phyloP scores from a whole-genome alignment of 164 flowering plant species.

The Magnolia changhungtana region DNA sequence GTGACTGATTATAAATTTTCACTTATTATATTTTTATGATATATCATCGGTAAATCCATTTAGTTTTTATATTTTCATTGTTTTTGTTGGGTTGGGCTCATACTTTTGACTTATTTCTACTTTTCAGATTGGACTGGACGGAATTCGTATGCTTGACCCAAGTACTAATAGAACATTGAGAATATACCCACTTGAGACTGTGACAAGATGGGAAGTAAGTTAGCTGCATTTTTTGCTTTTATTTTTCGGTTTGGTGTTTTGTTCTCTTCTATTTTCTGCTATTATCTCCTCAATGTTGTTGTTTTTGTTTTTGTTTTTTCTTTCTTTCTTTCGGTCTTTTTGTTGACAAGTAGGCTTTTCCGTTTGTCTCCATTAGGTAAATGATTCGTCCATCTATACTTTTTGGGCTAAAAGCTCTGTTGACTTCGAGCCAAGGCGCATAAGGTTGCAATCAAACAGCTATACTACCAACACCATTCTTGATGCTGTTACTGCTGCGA shows the following conservation, averaged over 20 bases:
- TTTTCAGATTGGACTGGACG: slow-evolving; percentile 89
- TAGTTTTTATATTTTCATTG: too few species aligned
- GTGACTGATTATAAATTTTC: too few species aligned
- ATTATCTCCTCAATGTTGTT: not conserved
- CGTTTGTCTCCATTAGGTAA: slow-evolving; percentile 32
- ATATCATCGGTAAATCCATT: too few species aligned
- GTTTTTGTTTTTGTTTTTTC: slow-evolving; percentile 10
- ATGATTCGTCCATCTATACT: slow-evolving; percentile 66
- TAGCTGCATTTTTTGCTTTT: not conserved
- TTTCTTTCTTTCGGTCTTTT: too few species aligned
- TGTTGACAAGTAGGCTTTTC: too few species aligned
- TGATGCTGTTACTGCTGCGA: slow-evolving; percentile 91
- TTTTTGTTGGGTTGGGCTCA: too few species aligned
- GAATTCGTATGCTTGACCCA: slow-evolving; percentile 96
- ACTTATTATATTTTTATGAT: too few species aligned
- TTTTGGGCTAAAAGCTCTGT: slow-evolving; percentile 96
- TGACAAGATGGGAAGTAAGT: slow-evolving; percentile 91
- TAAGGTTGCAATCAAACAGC: slow-evolving; percentile 87
- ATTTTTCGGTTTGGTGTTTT: not conserved
- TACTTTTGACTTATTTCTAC: not conserved
- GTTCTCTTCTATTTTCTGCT: not conserved
- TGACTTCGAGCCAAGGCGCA: slow-evolving; percentile 89
- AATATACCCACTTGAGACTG: slow-evolving; percentile 84
- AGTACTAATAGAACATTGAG: slow-evolving; percentile 69
- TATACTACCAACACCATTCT: slow-evolving; percentile 85